Evolutionary conservation across 2,329 filamentous ascomycete genomes (phyloP).

Genomic region (Arthrobotrys conoides): DNA sequence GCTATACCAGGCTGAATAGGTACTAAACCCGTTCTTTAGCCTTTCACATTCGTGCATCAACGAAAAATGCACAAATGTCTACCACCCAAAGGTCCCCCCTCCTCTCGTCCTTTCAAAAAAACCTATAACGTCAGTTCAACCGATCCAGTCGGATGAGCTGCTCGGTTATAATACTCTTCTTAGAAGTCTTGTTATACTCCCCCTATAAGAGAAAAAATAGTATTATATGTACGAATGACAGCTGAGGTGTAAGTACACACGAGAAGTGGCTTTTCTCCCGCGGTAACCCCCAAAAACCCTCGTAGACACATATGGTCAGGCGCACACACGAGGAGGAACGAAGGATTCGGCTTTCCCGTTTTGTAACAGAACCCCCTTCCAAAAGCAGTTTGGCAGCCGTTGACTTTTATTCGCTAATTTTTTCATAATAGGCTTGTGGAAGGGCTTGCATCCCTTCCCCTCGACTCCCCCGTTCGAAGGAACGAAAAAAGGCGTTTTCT

Average conservation of each 20-base stretch:
- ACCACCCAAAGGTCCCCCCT: neutral
- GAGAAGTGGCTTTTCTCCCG: constrained; percentile 6
- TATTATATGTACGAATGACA: constrained; percentile 18
- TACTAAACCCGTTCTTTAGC: constrained; percentile 2
- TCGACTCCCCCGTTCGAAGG: neutral
- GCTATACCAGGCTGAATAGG: constrained; percentile 12
- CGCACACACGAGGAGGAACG: neutral
- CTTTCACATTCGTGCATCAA: neutral
- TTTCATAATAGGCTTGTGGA: neutral
- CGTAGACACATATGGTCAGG: constrained; percentile 4
- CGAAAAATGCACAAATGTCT: neutral
- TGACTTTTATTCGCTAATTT: constrained; percentile 1
- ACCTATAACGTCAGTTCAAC: neutral
- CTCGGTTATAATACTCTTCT: constrained; percentile 25
- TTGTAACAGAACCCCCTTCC: neutral
- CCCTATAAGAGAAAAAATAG: neutral
- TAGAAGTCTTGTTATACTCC: neutral
- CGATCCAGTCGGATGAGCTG: constrained; percentile 19
- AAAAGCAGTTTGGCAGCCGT: constrained; percentile 3
- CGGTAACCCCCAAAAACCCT: too few relatives aligned
- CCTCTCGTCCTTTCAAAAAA: neutral
- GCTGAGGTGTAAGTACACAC: constrained; percentile 8
- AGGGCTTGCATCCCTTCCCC: constrained; percentile 8
- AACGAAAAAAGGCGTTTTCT: constrained; percentile 9
- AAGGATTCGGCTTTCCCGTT: constrained; percentile 40